Base-by-base conservation (phyloP, 805 yeast genomes). In the Lachancea sp. region DNA sequence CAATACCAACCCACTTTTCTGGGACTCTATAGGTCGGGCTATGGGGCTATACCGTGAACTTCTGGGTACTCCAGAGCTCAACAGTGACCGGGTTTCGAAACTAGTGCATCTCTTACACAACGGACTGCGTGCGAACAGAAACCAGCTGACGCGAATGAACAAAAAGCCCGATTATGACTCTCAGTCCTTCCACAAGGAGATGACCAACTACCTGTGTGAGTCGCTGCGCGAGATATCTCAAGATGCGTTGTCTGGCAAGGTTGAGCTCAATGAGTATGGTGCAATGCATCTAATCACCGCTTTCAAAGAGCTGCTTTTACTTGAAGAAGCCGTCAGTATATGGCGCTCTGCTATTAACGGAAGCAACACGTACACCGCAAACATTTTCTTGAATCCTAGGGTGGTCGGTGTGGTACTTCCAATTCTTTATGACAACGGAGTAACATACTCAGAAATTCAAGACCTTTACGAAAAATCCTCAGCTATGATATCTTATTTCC, bases 351-450 rank as follows among this genome's bases (percentile, higher is more conserved):
- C 53, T 48, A 57, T 61, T 41, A 55, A 52, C 41, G 59, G 59
- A 12, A 37, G 42, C 25, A 54, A 51, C 29, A 48, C 48, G 31
- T 57, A 59, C 37, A 52, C 60, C 15, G 52, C 60, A 10, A 56
- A 57, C 32, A 60, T 74, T 16, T 83, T 78, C 62, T 70, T 83
- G 47, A 72, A 75, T 36, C 85, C 83, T 57, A 74, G 77, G 49
- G 82, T 82, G 22, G 78, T 85, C 55, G 83, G 88, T 38, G 76
- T 78, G 9, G 73, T 84, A 25, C 71, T 85, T 59, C 89, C 88
- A 18, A 71, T 82, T 16, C 73, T 86, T 42, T 79, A 72, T 53
- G 78, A 78, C 45, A 71, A 74, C 42, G 81, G 84, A 42, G 75
- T 82, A 44, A 75, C 67, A 10, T 83, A 81, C 56, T 77, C 75